Evolutionary conservation across 306 rosid genomes (phyloP).

Genomic region (Trichosanthes cucumerina): DNA sequence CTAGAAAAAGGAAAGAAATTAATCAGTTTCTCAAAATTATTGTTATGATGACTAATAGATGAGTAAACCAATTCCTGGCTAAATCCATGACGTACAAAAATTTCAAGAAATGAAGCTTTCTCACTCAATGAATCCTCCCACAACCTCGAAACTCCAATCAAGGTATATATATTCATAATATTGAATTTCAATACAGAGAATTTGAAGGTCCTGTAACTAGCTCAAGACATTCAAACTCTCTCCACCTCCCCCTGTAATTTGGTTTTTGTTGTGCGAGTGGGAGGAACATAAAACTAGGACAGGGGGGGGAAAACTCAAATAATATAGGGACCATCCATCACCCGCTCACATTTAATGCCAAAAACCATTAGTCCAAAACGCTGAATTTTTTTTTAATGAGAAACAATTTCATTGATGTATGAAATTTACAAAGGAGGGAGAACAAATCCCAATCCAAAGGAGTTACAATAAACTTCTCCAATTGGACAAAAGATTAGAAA

Average conservation of each 20-base stretch:
- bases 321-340: not conserved
- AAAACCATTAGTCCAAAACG: not conserved
- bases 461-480: too few species aligned
- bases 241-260: not conserved
- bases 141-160: not conserved
- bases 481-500: too few species aligned
- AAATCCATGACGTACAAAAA: not conserved
- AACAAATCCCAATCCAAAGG: too few species aligned
- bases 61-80: not conserved
- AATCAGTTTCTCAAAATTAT: not conserved
- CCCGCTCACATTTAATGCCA: not conserved
- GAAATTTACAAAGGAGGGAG: too few species aligned
- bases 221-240: not conserved
- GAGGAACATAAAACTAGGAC: not conserved
- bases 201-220: not conserved
- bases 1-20: slow-evolving; percentile 34
- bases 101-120: not conserved
- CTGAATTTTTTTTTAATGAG: too few species aligned
- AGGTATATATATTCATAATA: not conserved
- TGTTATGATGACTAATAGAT: not conserved
- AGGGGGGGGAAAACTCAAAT: too few species aligned
- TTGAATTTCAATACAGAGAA: not conserved
- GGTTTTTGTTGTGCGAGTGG: not conserved
- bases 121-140: not conserved
- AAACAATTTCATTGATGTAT: too few species aligned